Percentiles rank a stretch among this genome's conserved stretches.
Conservation (phyloP, 192 early-diverging fungal genomes). For the Paraglomus brasilianum region DNA sequence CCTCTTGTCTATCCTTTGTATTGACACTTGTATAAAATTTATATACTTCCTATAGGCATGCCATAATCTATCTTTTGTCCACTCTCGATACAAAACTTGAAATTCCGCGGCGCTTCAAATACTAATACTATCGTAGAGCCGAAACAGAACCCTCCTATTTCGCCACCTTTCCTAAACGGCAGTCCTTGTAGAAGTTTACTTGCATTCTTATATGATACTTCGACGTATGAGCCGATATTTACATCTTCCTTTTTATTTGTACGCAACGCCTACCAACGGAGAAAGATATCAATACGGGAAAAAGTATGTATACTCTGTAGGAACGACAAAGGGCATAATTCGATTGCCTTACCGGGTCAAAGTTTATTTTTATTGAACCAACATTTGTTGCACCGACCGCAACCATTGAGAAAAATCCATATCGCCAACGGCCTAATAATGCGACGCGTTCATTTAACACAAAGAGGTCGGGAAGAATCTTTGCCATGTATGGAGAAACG, state of each 20-base stretch:
- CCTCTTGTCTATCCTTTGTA: no score
- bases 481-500: constrained; percentile 90
- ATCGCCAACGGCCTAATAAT: constrained; percentile 85
- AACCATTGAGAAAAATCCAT: constrained; percentile 96
- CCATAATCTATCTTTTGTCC: constrained; percentile 84
- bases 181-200: constrained; percentile 64
- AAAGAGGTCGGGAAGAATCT: constrained; percentile 84
- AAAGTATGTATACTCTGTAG: background rate
- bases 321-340: background rate
- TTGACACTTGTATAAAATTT: background rate
- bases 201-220: constrained; percentile 66
- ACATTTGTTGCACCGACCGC: constrained; percentile 99
- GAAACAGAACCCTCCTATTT: constrained; percentile 93
- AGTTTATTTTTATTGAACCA: constrained; percentile 92
- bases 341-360: constrained; percentile 66
- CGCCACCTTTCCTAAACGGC: constrained; percentile 73
- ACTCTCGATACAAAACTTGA: constrained; percentile 70
- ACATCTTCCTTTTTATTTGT: constrained; percentile 66
- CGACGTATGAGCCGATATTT: constrained; percentile 71
- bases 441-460: constrained; percentile 96
- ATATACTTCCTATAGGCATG: constrained; percentile 61
- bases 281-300: background rate
- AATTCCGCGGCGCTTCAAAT: constrained; percentile 88
- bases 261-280: constrained; percentile 48
- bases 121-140: constrained; percentile 96